A percentile compares a stretch with the other conserved stretches of the same genome.
Conservation (phyloP, 306 rosid genomes). For the Oxytropis ochrocephala region DNA sequence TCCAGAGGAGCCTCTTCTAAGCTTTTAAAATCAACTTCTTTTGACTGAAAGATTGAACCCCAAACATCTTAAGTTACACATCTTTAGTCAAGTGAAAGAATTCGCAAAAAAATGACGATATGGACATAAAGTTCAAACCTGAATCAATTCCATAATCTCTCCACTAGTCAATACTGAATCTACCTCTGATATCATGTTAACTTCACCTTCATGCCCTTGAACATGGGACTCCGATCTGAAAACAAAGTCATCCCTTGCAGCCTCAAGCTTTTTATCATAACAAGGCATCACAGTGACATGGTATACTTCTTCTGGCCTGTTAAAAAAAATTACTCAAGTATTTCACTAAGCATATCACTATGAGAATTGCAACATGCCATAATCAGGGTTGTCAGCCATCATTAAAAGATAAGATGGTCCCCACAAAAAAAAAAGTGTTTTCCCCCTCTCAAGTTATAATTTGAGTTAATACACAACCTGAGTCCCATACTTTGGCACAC, state of each 20-base stretch:
- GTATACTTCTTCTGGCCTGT: constrained; percentile 79
- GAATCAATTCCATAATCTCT: constrained; percentile 86
- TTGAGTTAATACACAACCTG: constrained; percentile 44
- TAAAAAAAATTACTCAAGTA: constrained; percentile 2
- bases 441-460: not conserved
- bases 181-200: constrained; percentile 53
- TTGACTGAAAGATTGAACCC: constrained; percentile 49
- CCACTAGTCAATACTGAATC: constrained; percentile 93
- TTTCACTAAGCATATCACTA: not conserved
- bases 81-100: not conserved
- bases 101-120: not conserved
- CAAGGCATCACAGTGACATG: constrained; percentile 98
- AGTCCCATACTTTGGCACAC: constrained; percentile 62
- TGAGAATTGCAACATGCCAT: constrained; percentile 1
- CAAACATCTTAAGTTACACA: constrained; percentile 6
- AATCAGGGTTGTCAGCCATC: not conserved
- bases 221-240: constrained; percentile 40
- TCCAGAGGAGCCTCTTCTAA: constrained; percentile 77
- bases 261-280: constrained; percentile 97
- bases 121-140: constrained; percentile 43
- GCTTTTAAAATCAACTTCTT: constrained; percentile 55
- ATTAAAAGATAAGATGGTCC: not conserved
- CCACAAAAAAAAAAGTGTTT: not conserved
- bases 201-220: constrained; percentile 32
- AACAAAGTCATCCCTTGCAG: constrained; percentile 85